Evolutionary conservation across 805 yeast species (phyloP).

Genomic region (Peterozyma toletana): DNA sequence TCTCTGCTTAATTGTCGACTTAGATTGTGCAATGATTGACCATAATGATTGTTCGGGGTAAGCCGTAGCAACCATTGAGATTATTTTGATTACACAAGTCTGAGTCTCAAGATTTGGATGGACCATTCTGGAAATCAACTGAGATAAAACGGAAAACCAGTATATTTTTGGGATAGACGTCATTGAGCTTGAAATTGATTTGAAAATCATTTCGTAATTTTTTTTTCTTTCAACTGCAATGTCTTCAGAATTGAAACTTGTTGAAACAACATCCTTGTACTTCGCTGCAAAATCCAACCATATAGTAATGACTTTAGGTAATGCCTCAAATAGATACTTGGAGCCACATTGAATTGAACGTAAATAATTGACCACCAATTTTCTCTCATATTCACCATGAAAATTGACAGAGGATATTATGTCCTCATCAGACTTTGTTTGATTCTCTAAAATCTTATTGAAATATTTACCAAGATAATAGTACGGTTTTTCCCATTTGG

Average conservation of each 20-base stretch:
- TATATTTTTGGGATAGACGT: conserved; percentile 40
- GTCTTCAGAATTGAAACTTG: conserved; percentile 15
- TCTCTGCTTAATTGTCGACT: conserved; percentile 47
- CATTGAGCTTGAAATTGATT: conserved; percentile 36
- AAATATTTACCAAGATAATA: conserved; percentile 76
- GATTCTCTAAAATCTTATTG: conserved; percentile 70
- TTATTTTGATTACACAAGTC: conserved; percentile 47
- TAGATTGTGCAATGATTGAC: conserved; percentile 65
- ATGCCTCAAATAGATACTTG: conserved; percentile 66
- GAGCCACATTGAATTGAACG: conserved; percentile 57
- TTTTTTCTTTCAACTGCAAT: conserved; percentile 23
- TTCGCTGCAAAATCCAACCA: conserved; percentile 76
- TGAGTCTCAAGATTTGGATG: conserved; percentile 55
- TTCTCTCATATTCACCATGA: conserved; percentile 46
- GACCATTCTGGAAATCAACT: conserved; percentile 70
- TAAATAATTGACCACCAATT: conserved; percentile 48
- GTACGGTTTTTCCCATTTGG: conserved; percentile 69
- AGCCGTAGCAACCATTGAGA: conserved; percentile 45
- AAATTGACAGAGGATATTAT: conserved; percentile 18
- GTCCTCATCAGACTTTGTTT: conserved; percentile 18
- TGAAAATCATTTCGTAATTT: conserved; percentile 38
- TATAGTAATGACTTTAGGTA: conserved; percentile 83
- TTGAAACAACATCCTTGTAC: conserved; percentile 17
- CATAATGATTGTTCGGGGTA: conserved; percentile 87
- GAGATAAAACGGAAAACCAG: conserved; percentile 86